A percentile compares a stretch with the other conserved stretches of the same genome.
phyloP scores from a whole-genome alignment of 345 rosid species.

The Psidium guajava region DNA sequence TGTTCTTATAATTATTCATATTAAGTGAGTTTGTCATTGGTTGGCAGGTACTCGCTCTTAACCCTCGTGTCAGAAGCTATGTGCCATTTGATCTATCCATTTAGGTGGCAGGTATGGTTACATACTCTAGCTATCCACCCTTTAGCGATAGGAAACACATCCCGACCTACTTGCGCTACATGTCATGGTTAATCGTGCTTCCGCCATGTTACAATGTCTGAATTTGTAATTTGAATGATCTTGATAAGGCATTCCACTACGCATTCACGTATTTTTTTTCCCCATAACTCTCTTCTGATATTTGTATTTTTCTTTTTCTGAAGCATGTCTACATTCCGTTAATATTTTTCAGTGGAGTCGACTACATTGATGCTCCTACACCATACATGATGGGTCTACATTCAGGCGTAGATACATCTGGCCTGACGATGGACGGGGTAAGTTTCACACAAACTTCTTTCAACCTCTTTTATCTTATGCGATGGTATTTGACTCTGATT shows the following conservation, averaged over 20 bases:
- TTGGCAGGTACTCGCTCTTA: conserved; percentile 79
- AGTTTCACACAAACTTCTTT: conserved; percentile 20
- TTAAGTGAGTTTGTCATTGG: conserved; percentile 4
- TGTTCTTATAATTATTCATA: neutral
- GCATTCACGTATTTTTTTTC: neutral
- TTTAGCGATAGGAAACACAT: neutral
- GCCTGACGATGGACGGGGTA: conserved; percentile 96
- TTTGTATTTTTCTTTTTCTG: conserved; percentile 51
- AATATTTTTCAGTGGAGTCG: conserved; percentile 99
- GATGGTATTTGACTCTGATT: neutral
- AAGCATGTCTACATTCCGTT: conserved; percentile 99
- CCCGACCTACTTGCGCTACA: neutral
- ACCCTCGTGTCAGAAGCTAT: conserved; percentile 89
- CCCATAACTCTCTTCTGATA: conserved; percentile 23
- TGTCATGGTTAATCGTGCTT: neutral
- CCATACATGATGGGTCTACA: conserved; percentile 99
- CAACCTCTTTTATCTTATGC: neutral
- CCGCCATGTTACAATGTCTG: neutral
- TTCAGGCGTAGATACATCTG: conserved; percentile 80
- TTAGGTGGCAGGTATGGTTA: conserved; percentile 84
- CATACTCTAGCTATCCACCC: neutral
- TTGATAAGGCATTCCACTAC: neutral
- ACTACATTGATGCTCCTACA: conserved; percentile 98
- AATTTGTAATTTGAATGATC: neutral
- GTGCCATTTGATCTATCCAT: conserved; percentile 95